Base-by-base conservation (phyloP, 805 yeast species). In the Priceomyces medius region DNA sequence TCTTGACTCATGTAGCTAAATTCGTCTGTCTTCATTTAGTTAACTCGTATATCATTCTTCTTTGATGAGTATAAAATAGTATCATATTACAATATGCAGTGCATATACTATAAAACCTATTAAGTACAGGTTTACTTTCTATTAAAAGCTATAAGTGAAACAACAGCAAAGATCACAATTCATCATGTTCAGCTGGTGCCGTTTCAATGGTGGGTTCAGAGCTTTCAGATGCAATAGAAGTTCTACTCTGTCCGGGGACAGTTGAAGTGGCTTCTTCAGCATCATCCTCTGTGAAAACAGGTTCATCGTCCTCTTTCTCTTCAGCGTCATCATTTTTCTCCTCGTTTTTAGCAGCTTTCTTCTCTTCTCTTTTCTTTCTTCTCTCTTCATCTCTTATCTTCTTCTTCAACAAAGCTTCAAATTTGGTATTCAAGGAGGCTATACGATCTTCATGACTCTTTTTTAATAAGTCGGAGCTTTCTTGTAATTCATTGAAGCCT, bases 351-450 rank as follows among this genome's bases (percentile, higher is more conserved):
- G 51, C 54, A 26, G 51, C 50, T 35, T 56, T 53, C 35, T 54
- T 51, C 29, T 49, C 57, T 38, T 60, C 54, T 43, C 59, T 68
- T 42, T 61, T 44, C 48, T 61, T 59, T 31, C 58, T 59, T 48
- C 65, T 63, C 29, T 53, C 48, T 42, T 66, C 69, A 43, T 59
- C 62, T 42, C 60, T 62, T 9, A 44, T 43, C 41, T 59, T 61
- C 49, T 71, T 66, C 32, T 55, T 59, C 20, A 54, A 33, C 36
- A 68, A 55, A 19, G 51, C 58, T 5, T 58, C 58, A 33, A 58
- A 55, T 41, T 61, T 64, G 17, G 46, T 36, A 28, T 58, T 51
- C 49, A 69, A 60, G 21, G 47, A 44, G 4, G 50, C 39, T 7
- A 60, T 29, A 43, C 73, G 57, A 19, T 56, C 56, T 17, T 54